Conservation (phyloP, 257 asterid genomes). For the Ilex aquifolium region DNA sequence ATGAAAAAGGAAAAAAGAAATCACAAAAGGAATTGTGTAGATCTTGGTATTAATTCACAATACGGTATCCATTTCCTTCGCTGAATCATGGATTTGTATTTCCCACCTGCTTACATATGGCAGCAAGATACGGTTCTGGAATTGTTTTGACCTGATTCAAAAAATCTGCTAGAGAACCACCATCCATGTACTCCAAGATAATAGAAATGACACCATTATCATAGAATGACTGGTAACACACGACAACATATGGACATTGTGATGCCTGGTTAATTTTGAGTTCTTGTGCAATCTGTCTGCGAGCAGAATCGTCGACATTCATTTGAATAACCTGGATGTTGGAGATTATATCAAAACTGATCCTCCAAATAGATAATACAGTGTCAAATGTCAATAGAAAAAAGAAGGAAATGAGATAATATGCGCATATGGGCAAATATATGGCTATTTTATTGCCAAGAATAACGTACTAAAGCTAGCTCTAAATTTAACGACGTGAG, state of each 20-base stretch:
- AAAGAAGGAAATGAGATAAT: not conserved
- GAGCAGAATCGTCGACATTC: slow-evolving; percentile 83
- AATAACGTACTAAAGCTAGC: no score
- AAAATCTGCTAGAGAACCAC: slow-evolving; percentile 96
- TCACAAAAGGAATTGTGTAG: not conserved
- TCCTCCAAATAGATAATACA: not conserved
- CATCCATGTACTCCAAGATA: slow-evolving; percentile 97
- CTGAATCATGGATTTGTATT: not conserved
- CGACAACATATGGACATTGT: slow-evolving; percentile 82
- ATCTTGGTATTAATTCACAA: slow-evolving; percentile 3
- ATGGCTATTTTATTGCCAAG: no score
- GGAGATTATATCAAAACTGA: not conserved
- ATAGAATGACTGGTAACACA: slow-evolving; percentile 88
- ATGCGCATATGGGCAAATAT: no score
- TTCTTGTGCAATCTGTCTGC: slow-evolving; percentile 83
- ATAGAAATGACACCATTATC: slow-evolving; percentile 98
- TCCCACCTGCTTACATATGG: slow-evolving; percentile 84
- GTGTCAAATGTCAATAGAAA: not conserved
- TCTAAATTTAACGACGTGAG: no score
- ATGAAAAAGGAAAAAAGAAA: not conserved
- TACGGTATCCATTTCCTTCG: slow-evolving; percentile 2
- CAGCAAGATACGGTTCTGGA: slow-evolving; percentile 95
- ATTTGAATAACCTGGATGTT: slow-evolving; percentile 83
- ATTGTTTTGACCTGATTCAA: slow-evolving; percentile 66
- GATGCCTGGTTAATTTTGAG: slow-evolving; percentile 95